Base-by-base conservation (phyloP, 495 filamentous ascomycete genomes). In the Xylaria grammica region DNA sequence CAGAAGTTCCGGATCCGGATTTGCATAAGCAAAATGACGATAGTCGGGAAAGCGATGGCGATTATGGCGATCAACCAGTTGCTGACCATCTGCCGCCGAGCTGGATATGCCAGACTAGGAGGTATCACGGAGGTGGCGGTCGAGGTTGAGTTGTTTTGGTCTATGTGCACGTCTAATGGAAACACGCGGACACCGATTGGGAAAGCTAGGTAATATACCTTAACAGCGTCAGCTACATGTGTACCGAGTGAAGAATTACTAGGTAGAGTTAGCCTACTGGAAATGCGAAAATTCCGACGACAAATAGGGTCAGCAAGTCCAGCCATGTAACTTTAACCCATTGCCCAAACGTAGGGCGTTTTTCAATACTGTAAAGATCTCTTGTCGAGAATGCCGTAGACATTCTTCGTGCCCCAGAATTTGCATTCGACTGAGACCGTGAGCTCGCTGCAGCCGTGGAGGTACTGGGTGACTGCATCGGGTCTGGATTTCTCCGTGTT, bases 1-100 rank as follows among this genome's bases (percentile, higher is more conserved):
- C 83, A 86, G 74, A 87, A 87, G 60, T 71, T 80, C 36, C 78
- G 78, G 34, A 83, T 75, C 11, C 82, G 77, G 53, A 85, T 73
- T 65, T 85, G 82, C 63, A 77, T 68, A 27, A 83, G 20, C 4
- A 75, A 27, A 65, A 85, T 74, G 52, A 83, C 67, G 53, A 74
- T 20, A 38, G 81, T 69, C 3, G 83, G 82, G 30, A 81, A 65
- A 15, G 77, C 45, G 49, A 69, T 65, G 1, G 77, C 77, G 17
- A 84, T 65, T 6, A 82, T 45, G 0, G 77, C 75, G 3, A 79
- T 76, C 4, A 75, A 61, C 77, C 74, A 82, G 67, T 78, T 82
- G 27, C 82, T 74, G 24, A 85, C 73, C 58, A 80, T 79, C 59
- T 82, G 81, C 34, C 75, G 74, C 46, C 79, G 77, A 36, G 78